Evolutionary conservation across 176 grass and related monocot species (phyloP).

Genomic region (Hordeum marinum): DNA sequence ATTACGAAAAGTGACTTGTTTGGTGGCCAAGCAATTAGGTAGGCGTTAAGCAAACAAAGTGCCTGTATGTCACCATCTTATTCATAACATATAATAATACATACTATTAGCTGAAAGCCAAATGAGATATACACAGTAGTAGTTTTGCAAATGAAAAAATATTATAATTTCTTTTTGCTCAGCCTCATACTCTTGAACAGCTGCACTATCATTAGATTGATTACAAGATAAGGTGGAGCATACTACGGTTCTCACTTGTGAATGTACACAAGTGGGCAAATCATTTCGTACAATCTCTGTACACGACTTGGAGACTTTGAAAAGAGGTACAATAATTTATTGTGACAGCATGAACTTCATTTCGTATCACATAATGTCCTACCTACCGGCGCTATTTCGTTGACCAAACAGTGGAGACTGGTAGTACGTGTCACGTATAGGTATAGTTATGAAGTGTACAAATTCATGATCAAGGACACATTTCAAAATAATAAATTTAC

Average conservation of each 20-base stretch:
- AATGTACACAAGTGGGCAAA: background rate
- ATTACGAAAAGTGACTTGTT: background rate
- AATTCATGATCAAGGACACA: no score
- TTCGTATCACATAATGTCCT: background rate
- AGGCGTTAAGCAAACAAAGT: background rate
- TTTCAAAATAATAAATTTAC: background rate
- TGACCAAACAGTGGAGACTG: background rate
- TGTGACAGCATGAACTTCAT: background rate
- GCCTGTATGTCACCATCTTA: background rate
- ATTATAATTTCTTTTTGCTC: no score
- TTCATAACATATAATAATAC: background rate
- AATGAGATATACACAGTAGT: background rate
- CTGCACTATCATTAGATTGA: background rate
- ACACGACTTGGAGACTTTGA: background rate
- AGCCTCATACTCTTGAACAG: background rate
- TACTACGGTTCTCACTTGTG: background rate
- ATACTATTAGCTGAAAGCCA: background rate
- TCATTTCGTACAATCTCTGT: background rate
- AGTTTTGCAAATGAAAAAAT: background rate
- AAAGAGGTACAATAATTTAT: background rate
- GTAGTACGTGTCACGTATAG: no score
- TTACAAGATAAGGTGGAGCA: background rate
- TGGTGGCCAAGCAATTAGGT: slow-evolving; percentile 28
- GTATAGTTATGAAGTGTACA: no score
- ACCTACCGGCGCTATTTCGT: background rate